Base-by-base conservation (phyloP, 2,329 filamentous ascomycete species). In the Penicillium aurantiogriseum region DNA sequence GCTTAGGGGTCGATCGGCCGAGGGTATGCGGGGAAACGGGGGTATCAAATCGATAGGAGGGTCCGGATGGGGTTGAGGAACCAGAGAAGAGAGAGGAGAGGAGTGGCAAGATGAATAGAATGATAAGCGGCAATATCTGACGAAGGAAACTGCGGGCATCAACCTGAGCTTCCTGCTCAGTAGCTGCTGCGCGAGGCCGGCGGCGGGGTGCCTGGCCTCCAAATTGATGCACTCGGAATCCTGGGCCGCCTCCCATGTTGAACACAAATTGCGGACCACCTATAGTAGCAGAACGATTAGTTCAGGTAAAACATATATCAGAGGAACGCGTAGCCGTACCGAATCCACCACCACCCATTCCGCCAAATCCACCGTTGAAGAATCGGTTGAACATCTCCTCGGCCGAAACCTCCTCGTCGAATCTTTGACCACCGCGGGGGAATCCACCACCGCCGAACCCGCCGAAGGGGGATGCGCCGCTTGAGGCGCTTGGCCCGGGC, bases 341-440 rank as follows among this genome's bases (percentile, higher is more conserved):
- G 70, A 90, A 87, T 17, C 84, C 83, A 52, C 86, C 83, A 67
- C 82, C 80, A 19, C 79, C 80, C 64, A 76, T 70, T 35, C 76
- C 77, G 39, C 76, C 76, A 64, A 75, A 71, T 9, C 82, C 88
- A 42, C 90, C 92, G 47, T 91, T 91, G 79, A 99, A 99, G 83
- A 99, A 99, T 62, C 93, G 86, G 72, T 93, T 88, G 79, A 99
- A 99, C 81, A 99, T 85, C 76, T 99, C 94, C 76, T 99, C 94
- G 0, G 94, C 92, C 54, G 90, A 96, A 67, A 99, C 90, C 73
- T 97, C 93, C 59, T 94, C 92, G 54, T 94, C 90, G 76, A 89
- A 96, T 35, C 74, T 80, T 29, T 80, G 81, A 38, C 83, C 81
- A 53, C 66, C 64, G 10, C 75, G 71, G 10, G 76, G 76, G 65